Evolutionary conservation across 1,139 yeast genomes (phyloP), one percentile per base, ranked within the genome.

Genomic region (Tardiomyces blankii): DNA sequence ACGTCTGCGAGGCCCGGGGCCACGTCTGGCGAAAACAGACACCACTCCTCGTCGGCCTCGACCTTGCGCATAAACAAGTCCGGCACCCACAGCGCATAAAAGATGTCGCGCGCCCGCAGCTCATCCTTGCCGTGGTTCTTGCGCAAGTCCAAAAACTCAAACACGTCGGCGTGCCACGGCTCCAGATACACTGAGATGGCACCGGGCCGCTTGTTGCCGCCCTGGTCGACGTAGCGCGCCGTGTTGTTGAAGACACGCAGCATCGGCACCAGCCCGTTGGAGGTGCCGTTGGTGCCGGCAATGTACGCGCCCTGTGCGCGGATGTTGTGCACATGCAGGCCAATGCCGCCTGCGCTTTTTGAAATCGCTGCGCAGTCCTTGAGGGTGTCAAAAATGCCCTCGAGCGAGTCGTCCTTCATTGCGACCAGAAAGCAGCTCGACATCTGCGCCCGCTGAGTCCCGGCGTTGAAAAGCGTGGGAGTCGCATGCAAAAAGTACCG

Each of bases 171-270:
- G 57, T 84, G 94, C 94, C 94, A 84, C 51, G 93, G 93, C 64
- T 84, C 94, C 45, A 84, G 64, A 56, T 83, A 84, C 18, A 84
- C 64, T 18, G 91, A 89, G 61, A 84, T 78, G 4, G 93, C 93
- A 51, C 94, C 93, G 0, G 94, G 93, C 58, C 94, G 72, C 60
- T 82, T 82, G 67, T 82, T 83, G 51, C 93, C 93, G 58, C 93
- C 93, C 67, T 84, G 94, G 56, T 83, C 93, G 32, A 83, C 93
- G 58, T 82, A 84, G 58, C 93, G 70, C n/a, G 91, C 91, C 46
- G 91, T 82, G 61, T 82, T 81, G 68, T 84, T 83, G 68, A 78
- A 84, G 18, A 84, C 91, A 55, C 89, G 73, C 44, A 83, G 73
- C 93, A 84, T 83, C 18, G 94, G 93, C 48, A 83, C 81, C 46